Base-by-base conservation (phyloP, 495 filamentous ascomycete species). In the Penicillium turbatum region DNA sequence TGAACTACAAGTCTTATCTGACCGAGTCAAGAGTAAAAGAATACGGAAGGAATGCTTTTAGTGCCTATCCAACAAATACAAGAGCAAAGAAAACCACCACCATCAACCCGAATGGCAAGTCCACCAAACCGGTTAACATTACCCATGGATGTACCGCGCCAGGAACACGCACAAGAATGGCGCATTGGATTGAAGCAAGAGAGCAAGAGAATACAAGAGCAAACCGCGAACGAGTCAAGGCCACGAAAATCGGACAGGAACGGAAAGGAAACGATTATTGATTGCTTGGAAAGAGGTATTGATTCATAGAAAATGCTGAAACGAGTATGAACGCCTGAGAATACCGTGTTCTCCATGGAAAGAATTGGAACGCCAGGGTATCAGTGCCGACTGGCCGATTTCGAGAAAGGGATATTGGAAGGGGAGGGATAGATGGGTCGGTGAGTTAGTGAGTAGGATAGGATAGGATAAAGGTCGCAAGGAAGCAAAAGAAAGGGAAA, bases 281-380 rank as follows among this genome's bases (percentile, higher is more conserved):
- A 47, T 47, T 42, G 21, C 39, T 27, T 42, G 6, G 39, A 8
- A 19, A 42, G 21, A 42, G 31, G 31, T 27, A 17, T 48, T 48
- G 32, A 5, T 2, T 21, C 1, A 12, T 36, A 11, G 5, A 27
- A 37, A 35, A 1, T 12, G 12, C 10, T 24, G 30, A 27, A 38
- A 19, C 35, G n/a, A 41, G 15, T 10, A 51, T 31, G 29, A 60
- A 60, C 49, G 48, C 57, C 54, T 24, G 17, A 35, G 40, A 39
- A 46, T 31, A 31, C 21, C 44, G 46, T 26, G 13, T 13, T 29
- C 21, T 42, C 8, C 15, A 27, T 31, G 29, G 30, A 44, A 44
- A 19, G 27, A 44, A 44, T 30, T 32, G 30, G 41, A 34, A 49
- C 32, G 24, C 32, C 53, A 50, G 51, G 56, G 46, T 55, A 51